phyloP scores from a whole-genome alignment of 108 stramenopile genomes.

The Stephanodiscus minutulus region DNA sequence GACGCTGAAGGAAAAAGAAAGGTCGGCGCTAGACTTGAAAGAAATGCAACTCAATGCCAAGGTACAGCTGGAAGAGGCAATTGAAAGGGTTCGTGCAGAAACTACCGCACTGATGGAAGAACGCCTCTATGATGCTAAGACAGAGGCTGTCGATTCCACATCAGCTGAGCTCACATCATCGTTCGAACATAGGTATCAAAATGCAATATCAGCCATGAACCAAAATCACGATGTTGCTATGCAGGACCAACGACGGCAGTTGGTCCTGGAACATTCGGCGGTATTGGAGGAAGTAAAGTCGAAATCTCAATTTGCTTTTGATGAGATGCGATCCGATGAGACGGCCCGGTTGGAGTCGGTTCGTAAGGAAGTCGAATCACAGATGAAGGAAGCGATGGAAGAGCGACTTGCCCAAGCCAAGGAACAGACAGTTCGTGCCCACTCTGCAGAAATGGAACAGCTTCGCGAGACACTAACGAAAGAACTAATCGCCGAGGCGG shows the following conservation, averaged over 20 bases:
- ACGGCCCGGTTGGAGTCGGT: constrained; percentile 17
- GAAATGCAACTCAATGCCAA: constrained; percentile 20
- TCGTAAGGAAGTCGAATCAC: constrained; percentile 18
- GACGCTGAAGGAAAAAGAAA: constrained; percentile 37
- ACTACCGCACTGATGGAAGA: constrained; percentile 13
- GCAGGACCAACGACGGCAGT: constrained; percentile 11
- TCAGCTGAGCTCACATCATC: constrained; percentile 24
- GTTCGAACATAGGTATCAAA: constrained; percentile 9
- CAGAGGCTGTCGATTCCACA: constrained; percentile 22
- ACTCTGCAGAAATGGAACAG: constrained; percentile 17
- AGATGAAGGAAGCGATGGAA: constrained; percentile 14
- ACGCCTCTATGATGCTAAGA: constrained; percentile 26
- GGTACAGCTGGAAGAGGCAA: constrained; percentile 23
- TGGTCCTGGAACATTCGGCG: constrained; percentile 14
- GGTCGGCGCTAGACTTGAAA: constrained; percentile 16
- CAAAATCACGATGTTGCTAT: constrained; percentile 12
- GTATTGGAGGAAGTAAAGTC: constrained; percentile 25
- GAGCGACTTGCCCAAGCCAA: constrained; percentile 10
- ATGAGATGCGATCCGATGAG: constrained; percentile 25
- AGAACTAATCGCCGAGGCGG: constrained; percentile 14
- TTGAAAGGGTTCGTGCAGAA: constrained; percentile 15
- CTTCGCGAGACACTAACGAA: constrained; percentile 17
- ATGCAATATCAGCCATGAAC: constrained; percentile 19
- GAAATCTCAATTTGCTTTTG: constrained; percentile 22
- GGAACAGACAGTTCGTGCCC: constrained; percentile 10